phyloP scores from a whole-genome alignment of 2,329 filamentous ascomycete genomes.

The Xylariaceae sp. region DNA sequence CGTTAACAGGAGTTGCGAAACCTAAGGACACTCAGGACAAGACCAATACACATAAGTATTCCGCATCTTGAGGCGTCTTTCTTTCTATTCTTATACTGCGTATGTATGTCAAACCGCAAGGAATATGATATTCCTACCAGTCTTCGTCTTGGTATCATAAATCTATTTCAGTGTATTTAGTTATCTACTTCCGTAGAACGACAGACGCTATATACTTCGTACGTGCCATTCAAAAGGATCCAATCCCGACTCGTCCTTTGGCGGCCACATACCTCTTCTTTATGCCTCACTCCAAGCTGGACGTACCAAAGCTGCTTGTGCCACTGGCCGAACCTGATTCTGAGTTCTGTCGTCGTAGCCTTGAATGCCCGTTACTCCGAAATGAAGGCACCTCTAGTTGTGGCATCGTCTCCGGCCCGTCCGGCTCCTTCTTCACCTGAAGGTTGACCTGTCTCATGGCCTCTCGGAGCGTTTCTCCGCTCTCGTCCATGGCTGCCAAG shows the following conservation, averaged over 20 bases:
- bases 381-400: conserved; percentile 32
- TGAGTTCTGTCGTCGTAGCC: conserved; percentile 27
- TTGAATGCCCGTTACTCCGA: conserved; percentile 26
- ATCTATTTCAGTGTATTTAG: neutral
- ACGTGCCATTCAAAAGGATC: neutral
- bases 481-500: conserved; percentile 83
- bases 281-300: conserved; percentile 27
- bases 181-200: neutral
- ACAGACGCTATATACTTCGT: neutral
- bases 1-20: no score
- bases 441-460: conserved; percentile 60
- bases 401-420: conserved; percentile 30
- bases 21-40: no score
- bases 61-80: no score
- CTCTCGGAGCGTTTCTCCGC: conserved; percentile 70
- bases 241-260: neutral
- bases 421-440: conserved; percentile 33
- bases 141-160: conserved; percentile 2
- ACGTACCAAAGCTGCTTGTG: conserved; percentile 30
- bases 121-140: no score
- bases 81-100: no score
- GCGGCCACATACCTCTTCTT: neutral
- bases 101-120: no score
- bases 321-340: conserved; percentile 30
- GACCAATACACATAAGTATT: no score